Evolutionary conservation across 148 eudicot species (phyloP).

Genomic region (Beta vulgaris): DNA sequence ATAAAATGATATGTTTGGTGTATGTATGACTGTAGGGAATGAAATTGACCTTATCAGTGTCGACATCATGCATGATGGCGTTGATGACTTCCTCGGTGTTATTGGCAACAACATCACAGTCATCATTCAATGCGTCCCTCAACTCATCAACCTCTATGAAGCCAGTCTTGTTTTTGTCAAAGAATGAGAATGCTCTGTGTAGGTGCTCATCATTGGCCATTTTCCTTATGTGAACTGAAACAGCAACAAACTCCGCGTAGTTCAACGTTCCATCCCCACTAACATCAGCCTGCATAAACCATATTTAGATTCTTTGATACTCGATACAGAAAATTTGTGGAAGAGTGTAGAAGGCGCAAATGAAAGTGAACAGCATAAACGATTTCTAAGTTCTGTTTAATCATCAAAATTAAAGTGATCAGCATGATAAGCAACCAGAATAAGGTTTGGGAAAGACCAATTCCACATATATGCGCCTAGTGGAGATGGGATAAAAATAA

Average conservation of each 20-base stretch:
- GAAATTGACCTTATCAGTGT: slow-evolving; percentile 62
- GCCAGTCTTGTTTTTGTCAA: slow-evolving; percentile 63
- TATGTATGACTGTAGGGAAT: background rate
- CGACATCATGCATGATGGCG: slow-evolving; percentile 80
- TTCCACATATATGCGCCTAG: background rate
- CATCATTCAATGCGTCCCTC: slow-evolving; percentile 60
- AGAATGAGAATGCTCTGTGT: slow-evolving; percentile 66
- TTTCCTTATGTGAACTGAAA: slow-evolving; percentile 60
- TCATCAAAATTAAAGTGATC: background rate
- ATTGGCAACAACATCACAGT: slow-evolving; percentile 37
- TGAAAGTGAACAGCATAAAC: too few species aligned
- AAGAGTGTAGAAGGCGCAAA: background rate
- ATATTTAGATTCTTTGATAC: background rate
- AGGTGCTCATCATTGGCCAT: slow-evolving; percentile 80
- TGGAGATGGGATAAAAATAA: background rate
- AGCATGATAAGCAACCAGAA: background rate
- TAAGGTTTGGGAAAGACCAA: background rate
- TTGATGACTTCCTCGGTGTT: slow-evolving; percentile 57
- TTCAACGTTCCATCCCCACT: slow-evolving; percentile 66
- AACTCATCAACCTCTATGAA: slow-evolving; percentile 77
- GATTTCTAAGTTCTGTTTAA: background rate
- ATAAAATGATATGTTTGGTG: too few species aligned
- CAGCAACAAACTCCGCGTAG: slow-evolving; percentile 67
- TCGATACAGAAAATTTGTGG: background rate
- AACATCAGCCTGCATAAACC: slow-evolving; percentile 61